Evolutionary conservation across 306 rosid species (phyloP).

Genomic region (Trichosanthes cucumerina): DNA sequence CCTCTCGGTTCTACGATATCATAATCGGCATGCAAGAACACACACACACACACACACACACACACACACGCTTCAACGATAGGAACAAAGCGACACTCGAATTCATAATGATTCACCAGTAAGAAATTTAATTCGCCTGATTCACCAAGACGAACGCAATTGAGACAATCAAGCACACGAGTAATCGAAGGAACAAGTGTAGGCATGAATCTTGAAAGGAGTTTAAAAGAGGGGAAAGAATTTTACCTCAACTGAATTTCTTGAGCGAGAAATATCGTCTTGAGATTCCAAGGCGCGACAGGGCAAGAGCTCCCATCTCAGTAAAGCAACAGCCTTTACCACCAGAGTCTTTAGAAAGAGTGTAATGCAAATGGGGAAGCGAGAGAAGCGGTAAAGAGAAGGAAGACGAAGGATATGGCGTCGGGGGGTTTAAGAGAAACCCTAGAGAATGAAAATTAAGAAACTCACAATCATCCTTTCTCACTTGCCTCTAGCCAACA

Average conservation of each 20-base stretch:
- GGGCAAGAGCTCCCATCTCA: slow-evolving; percentile 72
- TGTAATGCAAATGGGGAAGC: neutral
- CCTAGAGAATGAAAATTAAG: neutral
- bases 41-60: too few relatives aligned
- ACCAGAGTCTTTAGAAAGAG: neutral
- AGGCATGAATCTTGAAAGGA: neutral
- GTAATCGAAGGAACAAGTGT: neutral
- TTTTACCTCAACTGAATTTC: slow-evolving; percentile 83
- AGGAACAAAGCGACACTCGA: too few relatives aligned
- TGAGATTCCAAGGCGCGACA: slow-evolving; percentile 43
- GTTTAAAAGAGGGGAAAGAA: neutral
- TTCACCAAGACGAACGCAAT: neutral
- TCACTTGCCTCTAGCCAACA: too few relatives aligned
- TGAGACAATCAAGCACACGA: neutral
- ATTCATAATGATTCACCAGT: neutral
- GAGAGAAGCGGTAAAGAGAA: neutral
- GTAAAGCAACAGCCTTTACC: neutral
- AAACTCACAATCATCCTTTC: too few relatives aligned
- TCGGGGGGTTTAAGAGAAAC: slow-evolving; percentile 10
- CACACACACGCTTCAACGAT: neutral
- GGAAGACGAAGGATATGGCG: neutral
- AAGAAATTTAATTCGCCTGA: neutral
- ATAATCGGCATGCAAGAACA: neutral
- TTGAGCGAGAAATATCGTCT: slow-evolving; percentile 77
- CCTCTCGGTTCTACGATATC: neutral